Base-by-base conservation (phyloP, 768 basidiomycete genomes). In the Serendipita indica region DNA sequence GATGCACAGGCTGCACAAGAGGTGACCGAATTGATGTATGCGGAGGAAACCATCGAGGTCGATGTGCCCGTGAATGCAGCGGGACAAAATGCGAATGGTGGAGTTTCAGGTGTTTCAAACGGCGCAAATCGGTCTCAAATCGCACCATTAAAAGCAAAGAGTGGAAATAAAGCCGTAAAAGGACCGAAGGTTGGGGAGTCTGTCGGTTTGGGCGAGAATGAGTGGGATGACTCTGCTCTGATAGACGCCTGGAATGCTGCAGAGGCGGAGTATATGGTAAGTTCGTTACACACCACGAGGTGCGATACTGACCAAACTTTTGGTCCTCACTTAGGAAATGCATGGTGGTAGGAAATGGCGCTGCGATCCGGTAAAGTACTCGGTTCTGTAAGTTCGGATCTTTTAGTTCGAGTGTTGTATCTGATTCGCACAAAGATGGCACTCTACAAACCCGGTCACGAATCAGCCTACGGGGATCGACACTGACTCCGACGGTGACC, bases 171-270 rank as follows among this genome's bases (percentile, higher is more conserved):
- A n/a, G n/a, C n/a, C n/a, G n/a, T n/a, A n/a, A n/a, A n/a, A n/a
- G 22, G 16, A 27, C 16, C n/a, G 7, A 54, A 54, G 32, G n/a
- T 28, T 7, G 49, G 0, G n/a, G 49, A 27, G 20, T 4, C 25
- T 10, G 22, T 54, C n/a, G 16, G 22, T 27, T 22, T 54, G 22
- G 49, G 25, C 12, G 77, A 81, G 49, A 87, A 90, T 65, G 81
- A 88, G 34, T 90, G 88, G 88, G 88, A 90, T 63, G 88, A 90
- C 67, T 83, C 84, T 33, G 85, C 84, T 3, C 76, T 90, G 62
- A 78, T 90, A 43, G 76, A 84, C 57, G 88, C 88, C 18, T 89
- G 88, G 88, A 77, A 89, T 67, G 82, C 87, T 60, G 88, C 88
- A 16, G 80, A 76, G 62, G 85, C 85, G 60, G 88, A 90, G 67